Base-by-base conservation (phyloP, 2,329 filamentous ascomycete genomes). In the Clarireedia hainanense region DNA sequence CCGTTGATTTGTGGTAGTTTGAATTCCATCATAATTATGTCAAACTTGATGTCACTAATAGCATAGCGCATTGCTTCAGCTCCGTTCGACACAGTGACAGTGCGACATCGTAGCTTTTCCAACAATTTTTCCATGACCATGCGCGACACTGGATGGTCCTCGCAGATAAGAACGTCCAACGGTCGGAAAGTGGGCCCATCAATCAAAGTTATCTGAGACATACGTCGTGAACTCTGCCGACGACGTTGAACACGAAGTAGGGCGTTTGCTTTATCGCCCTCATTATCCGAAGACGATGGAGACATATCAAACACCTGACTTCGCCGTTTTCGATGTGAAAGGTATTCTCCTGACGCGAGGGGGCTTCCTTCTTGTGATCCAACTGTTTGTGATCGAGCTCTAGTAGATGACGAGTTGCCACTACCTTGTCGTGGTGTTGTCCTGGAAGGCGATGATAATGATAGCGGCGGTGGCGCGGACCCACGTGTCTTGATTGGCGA, bases 121-220 rank as follows among this genome's bases (percentile, higher is more conserved):
- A 99, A 79, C 6, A 99, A 75, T 65, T 95, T 94, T 69, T 99
- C 94, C 92, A 99, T 97, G n/a, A 99, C 92, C 76, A 99, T 85
- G 23, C 92, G 83, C 5, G 94, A 96, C 4, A 99, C 92, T 0
- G 94, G 94, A 69, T 99, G 94, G 66, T 99, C 94, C 73, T 99
- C 94, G 69, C 94, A 97, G 51, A 99, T 95, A 51, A 99, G 77
- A 5, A 99, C 88, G 71, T 99, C 94, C 51, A 99, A 74, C 2
- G 94, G 91, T 30, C 94, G 82, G 73, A 96, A 99, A 37, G 85
- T 81, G 2, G 94, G 94, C 0, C 87, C 87, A 52, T 92, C 91
- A 42, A 87, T 81, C 39, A 95, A 77, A 50, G 86, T 91, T 66
- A 97, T 91, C 66, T 95, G 91, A 0, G 94, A 99, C 67, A 97